Percentiles rank a stretch among this genome's conserved stretches.
phyloP scores from a whole-genome alignment of 768 basidiomycete species.

The Russula sp. region DNA sequence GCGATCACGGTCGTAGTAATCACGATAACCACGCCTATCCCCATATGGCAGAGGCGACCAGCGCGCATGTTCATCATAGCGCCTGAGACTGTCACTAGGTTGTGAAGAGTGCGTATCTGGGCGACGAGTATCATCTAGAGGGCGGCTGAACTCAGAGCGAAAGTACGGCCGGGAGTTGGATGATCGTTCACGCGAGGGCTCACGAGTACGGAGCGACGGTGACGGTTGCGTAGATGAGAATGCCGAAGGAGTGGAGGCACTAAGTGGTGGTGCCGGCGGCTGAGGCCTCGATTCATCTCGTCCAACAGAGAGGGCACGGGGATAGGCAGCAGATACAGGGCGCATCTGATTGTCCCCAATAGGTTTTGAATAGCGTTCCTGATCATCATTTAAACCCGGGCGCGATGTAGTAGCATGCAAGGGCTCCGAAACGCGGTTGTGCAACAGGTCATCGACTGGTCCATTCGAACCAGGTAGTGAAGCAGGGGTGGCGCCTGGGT shows the following conservation, averaged over 20 bases:
- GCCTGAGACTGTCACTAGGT: slow-evolving; percentile 13
- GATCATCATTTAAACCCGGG: slow-evolving; percentile 6
- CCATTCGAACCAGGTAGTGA: slow-evolving; percentile 21
- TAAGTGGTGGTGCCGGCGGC: slow-evolving; percentile 10
- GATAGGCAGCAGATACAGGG: slow-evolving; percentile 16
- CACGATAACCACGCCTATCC: slow-evolving; percentile 22
- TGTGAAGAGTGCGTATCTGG: slow-evolving; percentile 13
- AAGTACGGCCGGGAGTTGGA: slow-evolving; percentile 23
- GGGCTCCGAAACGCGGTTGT: slow-evolving; percentile 17
- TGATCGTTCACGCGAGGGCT: slow-evolving; percentile 24
- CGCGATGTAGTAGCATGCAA: slow-evolving; percentile 3
- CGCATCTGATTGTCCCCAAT: slow-evolving; percentile 12
- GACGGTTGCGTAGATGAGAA: slow-evolving; percentile 15
- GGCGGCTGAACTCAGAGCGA: slow-evolving; percentile 29
- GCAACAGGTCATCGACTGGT: slow-evolving; percentile 9
- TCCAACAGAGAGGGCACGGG: slow-evolving; percentile 13
- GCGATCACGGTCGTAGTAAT: slow-evolving; percentile 26
- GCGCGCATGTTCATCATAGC: slow-evolving; percentile 21
- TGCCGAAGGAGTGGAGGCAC: slow-evolving; percentile 4
- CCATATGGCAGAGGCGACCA: slow-evolving; percentile 17
- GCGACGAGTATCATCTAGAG: slow-evolving; percentile 25
- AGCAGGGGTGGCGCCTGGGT: slow-evolving; percentile 24
- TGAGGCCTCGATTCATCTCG: slow-evolving; percentile 19
- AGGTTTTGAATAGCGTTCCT: slow-evolving; percentile 7
- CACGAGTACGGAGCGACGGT: slow-evolving; percentile 18